Conservation (phyloP, 305 asterid species). For the Fraxinus latifolia region DNA sequence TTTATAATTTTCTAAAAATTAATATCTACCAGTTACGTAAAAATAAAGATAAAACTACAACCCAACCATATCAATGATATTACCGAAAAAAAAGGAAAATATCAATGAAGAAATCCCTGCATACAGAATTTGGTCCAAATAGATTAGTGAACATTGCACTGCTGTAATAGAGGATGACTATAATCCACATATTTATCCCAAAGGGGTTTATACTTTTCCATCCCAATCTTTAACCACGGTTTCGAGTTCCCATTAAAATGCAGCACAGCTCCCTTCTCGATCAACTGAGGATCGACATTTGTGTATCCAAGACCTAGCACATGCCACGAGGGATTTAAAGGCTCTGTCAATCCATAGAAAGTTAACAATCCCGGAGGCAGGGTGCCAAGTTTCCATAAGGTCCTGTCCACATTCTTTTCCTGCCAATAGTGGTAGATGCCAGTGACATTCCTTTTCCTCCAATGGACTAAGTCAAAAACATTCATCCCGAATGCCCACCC, state of each 20-base stretch:
- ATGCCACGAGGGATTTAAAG: not conserved
- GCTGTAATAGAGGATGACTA: not conserved
- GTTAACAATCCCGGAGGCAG: not conserved
- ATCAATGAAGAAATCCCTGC: not conserved
- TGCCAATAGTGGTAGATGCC: not conserved
- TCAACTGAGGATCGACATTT: not conserved
- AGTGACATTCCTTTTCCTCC: not conserved
- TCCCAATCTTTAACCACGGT: not conserved
- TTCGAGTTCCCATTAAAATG: not conserved
- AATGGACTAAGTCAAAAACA: not conserved
- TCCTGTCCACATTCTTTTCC: not conserved
- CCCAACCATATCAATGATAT: not conserved
- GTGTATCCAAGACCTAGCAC: not conserved
- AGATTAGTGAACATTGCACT: not conserved
- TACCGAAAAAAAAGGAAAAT: not conserved
- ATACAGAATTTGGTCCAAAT: not conserved
- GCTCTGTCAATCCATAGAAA: not conserved
- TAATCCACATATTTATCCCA: not conserved
- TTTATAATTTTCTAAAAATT: not conserved
- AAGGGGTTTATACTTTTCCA: not conserved
- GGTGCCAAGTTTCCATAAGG: not conserved
- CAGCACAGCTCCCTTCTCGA: not conserved
- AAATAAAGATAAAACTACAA: not conserved
- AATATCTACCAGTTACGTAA: not conserved
- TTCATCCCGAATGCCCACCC: not conserved